Base-by-base conservation (phyloP, 768 basidiomycete genomes). In the Boletus edulis region DNA sequence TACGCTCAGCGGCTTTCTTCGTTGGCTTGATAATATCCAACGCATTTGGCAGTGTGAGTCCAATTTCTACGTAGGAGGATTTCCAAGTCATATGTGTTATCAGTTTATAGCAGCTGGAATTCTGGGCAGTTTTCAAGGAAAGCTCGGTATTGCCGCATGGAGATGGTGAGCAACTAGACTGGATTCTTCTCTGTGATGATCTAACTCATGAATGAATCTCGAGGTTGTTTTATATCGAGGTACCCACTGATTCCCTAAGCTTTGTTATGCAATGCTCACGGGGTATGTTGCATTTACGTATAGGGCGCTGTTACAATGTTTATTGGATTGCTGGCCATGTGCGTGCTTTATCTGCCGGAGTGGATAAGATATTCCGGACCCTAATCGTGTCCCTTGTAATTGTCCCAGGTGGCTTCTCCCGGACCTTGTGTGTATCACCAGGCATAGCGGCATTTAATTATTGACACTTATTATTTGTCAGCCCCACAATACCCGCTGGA, bases 51-150 rank as follows among this genome's bases (percentile, higher is more conserved):
- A 74, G 79, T 41, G 85, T 85, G 52, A 64, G 81, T 63, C 18
- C 22, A 8, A 20, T 46, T 27, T 47, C 24, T 37, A 13, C 6
- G 8, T 29, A 29, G 27, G n/a, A n/a, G 12, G 31, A 5, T n/a
- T n/a, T 4, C 29, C 11, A 31, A 15, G 3, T 39, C 35, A 41
- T 49, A 29, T 31, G 4, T 31, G 17, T 24, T 24, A 15, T 17
- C 54, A 87, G 81, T 67, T 89, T 8, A 81, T 89, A 62, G 89
- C 87, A n/a, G 87, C 87, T n/a, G 88, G 85, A 11, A 85, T 90
- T 50, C 76, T 92, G 17, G 72, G 75, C 1, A 78, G 75, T 38
- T 85, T 90, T 86, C 80, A 91, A 57, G 87, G 86, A 3, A 77
- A 75, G 48, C 72, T 80, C 5, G 87, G 87, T 3, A 83, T 87